Base-by-base conservation (phyloP, 2,329 filamentous ascomycete species). In the Leptoxyphium fumago region DNA sequence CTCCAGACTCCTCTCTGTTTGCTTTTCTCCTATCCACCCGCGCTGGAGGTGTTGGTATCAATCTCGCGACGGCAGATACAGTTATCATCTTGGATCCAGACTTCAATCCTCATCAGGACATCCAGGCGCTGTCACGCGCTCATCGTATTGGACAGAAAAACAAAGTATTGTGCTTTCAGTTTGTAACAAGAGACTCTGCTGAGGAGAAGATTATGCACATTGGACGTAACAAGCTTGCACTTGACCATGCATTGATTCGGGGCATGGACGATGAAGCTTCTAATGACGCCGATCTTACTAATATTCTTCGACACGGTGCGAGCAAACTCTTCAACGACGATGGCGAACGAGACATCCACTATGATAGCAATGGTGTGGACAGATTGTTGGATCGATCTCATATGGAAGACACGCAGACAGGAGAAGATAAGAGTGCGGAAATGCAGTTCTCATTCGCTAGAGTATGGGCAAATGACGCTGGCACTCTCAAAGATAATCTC, bases 191-290 rank as follows among this genome's bases (percentile, higher is more conserved):
- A 46, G 77, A 81, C 36, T 89, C 82, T 26, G 86, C 83, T 0
- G 91, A 98, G 60, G 91, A 98, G 64, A 88, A 89, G 58, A 96
- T 98, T 44, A 83, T 96, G 70, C 85, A 95, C 60, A 86, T 94
- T 53, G 91, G 91, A 5, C 82, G 86, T 54, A 93, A 85, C 64
- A 98, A 98, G 66, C 86, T 98, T 78, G 86, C 86, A 0, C 74
- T 98, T 0, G 91, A 98, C 55, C 88, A 96, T 61, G 84, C 91
- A 1, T 74, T 98, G 15, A 95, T 98, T 47, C 88, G 96, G 59
- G 81, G 78, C 43, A 86, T 98, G 76, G 85, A 88, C 45, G 76
- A 78, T 2, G 80, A 88, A n/a, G 82, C 91, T 39, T 76, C 89
- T 32, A 78, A 77, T 8, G 78, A 79, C 7, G 73, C 82, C 47